These are phyloP conservation scores for Didymella lethalis DNA, from an alignment of 2,329 filamentous ascomycete genomes.

Conservation along the genomic window DNA sequence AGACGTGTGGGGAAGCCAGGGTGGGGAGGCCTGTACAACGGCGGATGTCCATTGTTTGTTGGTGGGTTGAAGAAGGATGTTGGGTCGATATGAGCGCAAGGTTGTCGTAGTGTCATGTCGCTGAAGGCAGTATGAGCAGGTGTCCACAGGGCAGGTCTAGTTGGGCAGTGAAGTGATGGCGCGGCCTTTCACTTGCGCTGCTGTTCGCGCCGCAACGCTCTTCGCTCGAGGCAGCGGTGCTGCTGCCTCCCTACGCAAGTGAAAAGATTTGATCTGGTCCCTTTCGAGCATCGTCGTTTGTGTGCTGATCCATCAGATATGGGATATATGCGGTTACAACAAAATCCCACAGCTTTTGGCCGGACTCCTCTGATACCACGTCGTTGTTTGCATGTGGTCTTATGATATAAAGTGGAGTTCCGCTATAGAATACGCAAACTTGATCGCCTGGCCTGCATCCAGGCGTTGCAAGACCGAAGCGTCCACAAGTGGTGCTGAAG, in stretches of 20 bases:
- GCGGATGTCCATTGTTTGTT: neutral
- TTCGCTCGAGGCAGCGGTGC: neutral
- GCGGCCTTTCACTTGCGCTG: neutral
- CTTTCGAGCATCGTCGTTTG: conserved; percentile 11
- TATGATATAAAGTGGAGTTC: conserved; percentile 2
- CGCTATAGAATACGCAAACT: conserved; percentile 11
- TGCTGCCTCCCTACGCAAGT: neutral
- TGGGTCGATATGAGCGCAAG: neutral
- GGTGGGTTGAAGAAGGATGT: neutral
- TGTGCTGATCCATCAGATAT: conserved; percentile 14
- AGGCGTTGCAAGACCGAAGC: conserved; percentile 8
- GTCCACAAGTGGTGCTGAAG: conserved; percentile 4
- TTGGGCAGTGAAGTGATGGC: neutral
- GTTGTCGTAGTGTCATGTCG: neutral
- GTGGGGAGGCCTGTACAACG: neutral
- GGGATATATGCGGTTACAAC: conserved; percentile 6
- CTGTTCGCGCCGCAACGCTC: neutral
- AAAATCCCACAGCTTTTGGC: neutral
- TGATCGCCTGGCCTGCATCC: conserved; percentile 11
- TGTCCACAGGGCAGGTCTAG: neutral
- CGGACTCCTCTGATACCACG: neutral
- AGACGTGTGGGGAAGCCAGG: neutral
- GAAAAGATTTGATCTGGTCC: conserved; percentile 3
- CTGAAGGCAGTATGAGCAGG: neutral
- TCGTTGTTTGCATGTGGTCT: neutral